Evolutionary conservation across 306 rosid genomes (phyloP).

Genomic region (Rosa rugosa): DNA sequence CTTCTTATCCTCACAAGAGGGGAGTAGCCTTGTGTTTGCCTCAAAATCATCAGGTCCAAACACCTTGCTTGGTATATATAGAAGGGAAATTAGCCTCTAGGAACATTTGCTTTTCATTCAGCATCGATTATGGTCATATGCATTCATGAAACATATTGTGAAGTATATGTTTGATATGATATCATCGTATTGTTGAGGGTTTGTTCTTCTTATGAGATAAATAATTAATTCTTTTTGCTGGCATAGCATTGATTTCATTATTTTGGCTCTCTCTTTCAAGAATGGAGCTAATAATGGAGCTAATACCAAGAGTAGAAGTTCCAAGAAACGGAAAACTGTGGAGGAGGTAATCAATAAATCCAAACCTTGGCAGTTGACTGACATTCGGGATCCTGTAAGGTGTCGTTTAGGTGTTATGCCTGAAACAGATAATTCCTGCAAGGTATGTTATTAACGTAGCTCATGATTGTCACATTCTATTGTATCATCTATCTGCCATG

Average conservation of each 20-base stretch:
- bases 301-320: conserved; percentile 50
- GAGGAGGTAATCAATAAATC: conserved; percentile 65
- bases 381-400: conserved; percentile 69
- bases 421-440: conserved; percentile 67
- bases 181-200: neutral
- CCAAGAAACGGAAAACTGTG: conserved; percentile 56
- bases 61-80: too few relatives aligned
- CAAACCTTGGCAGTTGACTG: conserved; percentile 78
- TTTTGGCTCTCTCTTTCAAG: conserved; percentile 43
- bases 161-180: too few relatives aligned
- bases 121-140: too few relatives aligned
- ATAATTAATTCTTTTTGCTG: neutral
- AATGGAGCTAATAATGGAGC: conserved; percentile 77
- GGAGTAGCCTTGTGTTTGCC: too few relatives aligned
- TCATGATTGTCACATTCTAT: conserved; percentile 21
- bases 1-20: too few relatives aligned
- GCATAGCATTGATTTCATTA: conserved; percentile 28
- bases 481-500: conserved; percentile 20
- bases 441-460: conserved; percentile 48
- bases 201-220: neutral
- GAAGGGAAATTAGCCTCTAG: too few relatives aligned
- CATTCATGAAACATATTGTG: too few relatives aligned
- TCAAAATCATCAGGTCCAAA: too few relatives aligned
- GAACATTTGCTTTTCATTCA: too few relatives aligned
- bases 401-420: conserved; percentile 79